Conservation (phyloP, 164 flowering plant genomes). For the Warburgia ugandensis region DNA sequence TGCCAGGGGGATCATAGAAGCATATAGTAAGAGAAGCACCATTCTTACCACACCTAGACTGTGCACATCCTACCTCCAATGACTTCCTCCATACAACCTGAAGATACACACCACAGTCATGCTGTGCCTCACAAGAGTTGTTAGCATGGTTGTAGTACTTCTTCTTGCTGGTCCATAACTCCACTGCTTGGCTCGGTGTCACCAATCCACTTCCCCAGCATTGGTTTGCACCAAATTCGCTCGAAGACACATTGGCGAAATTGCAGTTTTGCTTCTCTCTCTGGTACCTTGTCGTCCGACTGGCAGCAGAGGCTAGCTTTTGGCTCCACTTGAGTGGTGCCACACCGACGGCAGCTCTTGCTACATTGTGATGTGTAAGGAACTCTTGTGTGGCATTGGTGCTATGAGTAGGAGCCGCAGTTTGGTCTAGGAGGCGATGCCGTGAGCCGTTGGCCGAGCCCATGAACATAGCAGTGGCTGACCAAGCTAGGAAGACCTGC, state of each 20-base stretch:
- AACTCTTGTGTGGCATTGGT: slow-evolving; percentile 27
- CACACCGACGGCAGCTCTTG: slow-evolving; percentile 52
- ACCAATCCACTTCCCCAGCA: slow-evolving; percentile 28
- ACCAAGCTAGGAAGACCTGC: too few relatives aligned
- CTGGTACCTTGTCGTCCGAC: slow-evolving; percentile 40
- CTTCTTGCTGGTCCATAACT: slow-evolving; percentile 53
- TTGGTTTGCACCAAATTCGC: slow-evolving; percentile 59
- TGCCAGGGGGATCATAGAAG: slow-evolving; percentile 65
- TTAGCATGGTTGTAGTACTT: slow-evolving; percentile 32
- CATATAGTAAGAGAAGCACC: slow-evolving; percentile 39
- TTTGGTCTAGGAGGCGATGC: background rate
- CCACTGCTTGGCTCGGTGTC: slow-evolving; percentile 43
- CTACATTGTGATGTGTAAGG: slow-evolving; percentile 55
- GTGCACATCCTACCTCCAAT: slow-evolving; percentile 55
- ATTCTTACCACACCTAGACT: slow-evolving; percentile 35
- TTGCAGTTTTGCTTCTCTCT: slow-evolving; percentile 41
- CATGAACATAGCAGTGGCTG: slow-evolving; percentile 11
- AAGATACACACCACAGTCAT: slow-evolving; percentile 49
- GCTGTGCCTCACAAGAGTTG: slow-evolving; percentile 39
- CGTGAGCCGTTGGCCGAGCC: slow-evolving; percentile 5
- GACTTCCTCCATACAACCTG: slow-evolving; percentile 72
- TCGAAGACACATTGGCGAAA: slow-evolving; percentile 33
- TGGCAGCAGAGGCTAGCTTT: slow-evolving; percentile 31
- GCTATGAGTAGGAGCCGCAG: background rate
- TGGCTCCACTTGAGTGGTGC: slow-evolving; percentile 52